Percentiles rank a stretch among this genome's conserved stretches.
Conservation (phyloP, 2,329 filamentous ascomycete genomes). For the Truncatella angustata region DNA sequence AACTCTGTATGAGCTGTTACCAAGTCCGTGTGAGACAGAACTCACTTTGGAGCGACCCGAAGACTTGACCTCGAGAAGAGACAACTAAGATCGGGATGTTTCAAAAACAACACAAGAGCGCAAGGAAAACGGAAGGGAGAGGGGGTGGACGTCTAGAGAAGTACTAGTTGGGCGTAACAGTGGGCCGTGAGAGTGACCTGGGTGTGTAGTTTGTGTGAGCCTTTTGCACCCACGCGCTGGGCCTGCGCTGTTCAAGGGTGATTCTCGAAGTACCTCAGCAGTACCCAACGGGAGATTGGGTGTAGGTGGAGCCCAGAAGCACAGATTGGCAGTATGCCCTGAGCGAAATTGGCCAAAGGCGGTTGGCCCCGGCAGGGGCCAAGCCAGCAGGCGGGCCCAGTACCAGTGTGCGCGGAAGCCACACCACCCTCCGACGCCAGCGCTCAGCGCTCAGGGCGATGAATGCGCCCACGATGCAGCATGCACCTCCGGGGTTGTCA, state of each 20-base stretch:
- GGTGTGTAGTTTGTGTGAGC: background rate
- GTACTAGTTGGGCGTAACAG: constrained; percentile 25
- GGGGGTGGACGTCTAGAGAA: constrained; percentile 30
- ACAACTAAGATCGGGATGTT: constrained; percentile 31
- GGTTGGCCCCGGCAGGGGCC: constrained; percentile 10
- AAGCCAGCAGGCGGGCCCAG: background rate
- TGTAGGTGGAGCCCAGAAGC: constrained; percentile 17
- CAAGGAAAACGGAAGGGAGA: constrained; percentile 29
- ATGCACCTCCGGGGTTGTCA: background rate
- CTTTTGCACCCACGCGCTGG: constrained; percentile 3
- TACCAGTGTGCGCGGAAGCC: background rate
- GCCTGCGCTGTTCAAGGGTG: constrained; percentile 15
- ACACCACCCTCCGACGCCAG: constrained; percentile 5
- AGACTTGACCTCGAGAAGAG: constrained; percentile 25
- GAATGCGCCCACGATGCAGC: background rate
- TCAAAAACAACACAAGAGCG: constrained; percentile 28
- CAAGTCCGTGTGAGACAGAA: constrained; percentile 30
- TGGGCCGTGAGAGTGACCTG: constrained; percentile 14
- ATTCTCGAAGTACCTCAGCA: constrained; percentile 24
- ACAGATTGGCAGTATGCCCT: constrained; percentile 16
- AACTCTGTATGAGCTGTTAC: constrained; percentile 20
- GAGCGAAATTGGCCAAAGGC: constrained; percentile 21
- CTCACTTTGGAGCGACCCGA: constrained; percentile 28
- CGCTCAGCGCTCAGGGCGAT: background rate
- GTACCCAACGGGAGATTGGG: constrained; percentile 27